phyloP scores from a whole-genome alignment of 2,329 filamentous ascomycete genomes.

The Arthroderma sp. region DNA sequence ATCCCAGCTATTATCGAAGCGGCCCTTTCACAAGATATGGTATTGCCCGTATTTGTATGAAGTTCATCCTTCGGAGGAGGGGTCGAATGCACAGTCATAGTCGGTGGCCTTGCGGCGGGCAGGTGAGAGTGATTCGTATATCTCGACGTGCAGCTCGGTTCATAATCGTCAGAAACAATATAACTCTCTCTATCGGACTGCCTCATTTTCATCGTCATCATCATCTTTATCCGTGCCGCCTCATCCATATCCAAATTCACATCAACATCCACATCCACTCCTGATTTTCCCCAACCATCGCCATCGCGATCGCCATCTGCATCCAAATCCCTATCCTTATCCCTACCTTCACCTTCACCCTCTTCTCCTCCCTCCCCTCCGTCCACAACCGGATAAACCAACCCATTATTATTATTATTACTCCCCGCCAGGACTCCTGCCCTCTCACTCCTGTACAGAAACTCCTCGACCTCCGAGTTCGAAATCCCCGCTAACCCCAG shows the following conservation, averaged over 20 bases:
- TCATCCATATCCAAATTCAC: neutral
- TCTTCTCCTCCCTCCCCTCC: neutral
- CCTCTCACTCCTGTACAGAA: slow-evolving; percentile 6
- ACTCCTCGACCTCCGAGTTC: slow-evolving; percentile 41
- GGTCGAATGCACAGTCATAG: neutral
- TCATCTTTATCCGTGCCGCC: neutral
- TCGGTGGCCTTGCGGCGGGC: slow-evolving; percentile 24
- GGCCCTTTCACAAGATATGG: slow-evolving; percentile 13
- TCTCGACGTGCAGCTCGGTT: neutral
- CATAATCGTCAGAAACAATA: neutral
- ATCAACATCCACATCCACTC: neutral
- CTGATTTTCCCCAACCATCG: slow-evolving; percentile 8
- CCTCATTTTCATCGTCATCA: neutral
- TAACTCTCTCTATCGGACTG: neutral
- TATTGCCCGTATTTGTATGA: neutral
- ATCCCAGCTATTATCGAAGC: slow-evolving; percentile 14
- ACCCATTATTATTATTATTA: neutral
- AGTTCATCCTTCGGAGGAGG: neutral
- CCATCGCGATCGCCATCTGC: neutral
- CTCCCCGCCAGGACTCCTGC: neutral
- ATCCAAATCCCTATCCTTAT: neutral
- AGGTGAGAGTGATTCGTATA: neutral
- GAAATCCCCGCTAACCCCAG: slow-evolving; percentile 45
- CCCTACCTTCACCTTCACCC: neutral
- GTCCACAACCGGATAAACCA: neutral